Percentiles rank a stretch among this genome's conserved stretches.
These are phyloP conservation scores for Xenosphaeropsis pyriputrescens DNA, from an alignment of 2,329 filamentous ascomycete genomes.

Conservation along the genomic window DNA sequence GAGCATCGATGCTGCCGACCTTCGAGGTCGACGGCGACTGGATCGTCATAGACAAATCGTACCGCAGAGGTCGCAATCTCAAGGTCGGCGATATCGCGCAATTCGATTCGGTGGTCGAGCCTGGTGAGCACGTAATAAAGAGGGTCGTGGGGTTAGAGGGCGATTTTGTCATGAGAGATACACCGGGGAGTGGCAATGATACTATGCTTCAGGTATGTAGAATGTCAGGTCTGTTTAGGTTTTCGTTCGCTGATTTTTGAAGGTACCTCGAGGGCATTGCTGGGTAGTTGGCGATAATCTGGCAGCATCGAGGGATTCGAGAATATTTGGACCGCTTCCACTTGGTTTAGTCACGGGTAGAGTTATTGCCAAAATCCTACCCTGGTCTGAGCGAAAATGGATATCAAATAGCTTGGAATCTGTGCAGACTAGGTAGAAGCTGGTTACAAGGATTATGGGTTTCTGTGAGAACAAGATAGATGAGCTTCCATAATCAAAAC, in stretches of 20 bases:
- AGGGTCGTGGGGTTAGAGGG: slow-evolving; percentile 30
- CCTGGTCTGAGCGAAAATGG: slow-evolving; percentile 34
- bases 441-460: not conserved
- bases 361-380: slow-evolving; percentile 46
- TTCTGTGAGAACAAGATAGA: not conserved
- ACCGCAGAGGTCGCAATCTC: slow-evolving; percentile 52
- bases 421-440: not conserved
- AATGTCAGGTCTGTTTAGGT: not conserved
- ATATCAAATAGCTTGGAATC: slow-evolving; percentile 28
- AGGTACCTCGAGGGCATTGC: slow-evolving; percentile 86
- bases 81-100: slow-evolving; percentile 73
- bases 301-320: slow-evolving; percentile 70
- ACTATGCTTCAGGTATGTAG: slow-evolving; percentile 43
- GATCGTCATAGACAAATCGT: slow-evolving; percentile 52
- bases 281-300: slow-evolving; percentile 87
- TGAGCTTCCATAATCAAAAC: no score
- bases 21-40: slow-evolving; percentile 53
- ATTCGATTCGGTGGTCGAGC: slow-evolving; percentile 59
- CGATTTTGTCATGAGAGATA: slow-evolving; percentile 57
- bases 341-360: slow-evolving; percentile 76
- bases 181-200: slow-evolving; percentile 26
- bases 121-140: slow-evolving; percentile 53
- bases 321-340: slow-evolving; percentile 74
- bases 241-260: slow-evolving; percentile 1
- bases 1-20: slow-evolving; percentile 84